Percentiles rank a stretch among this genome's conserved stretches.
These are phyloP conservation scores for Dactylorhiza incarnata DNA, from an alignment of 106 monocot species.

Conservation along the genomic window DNA sequence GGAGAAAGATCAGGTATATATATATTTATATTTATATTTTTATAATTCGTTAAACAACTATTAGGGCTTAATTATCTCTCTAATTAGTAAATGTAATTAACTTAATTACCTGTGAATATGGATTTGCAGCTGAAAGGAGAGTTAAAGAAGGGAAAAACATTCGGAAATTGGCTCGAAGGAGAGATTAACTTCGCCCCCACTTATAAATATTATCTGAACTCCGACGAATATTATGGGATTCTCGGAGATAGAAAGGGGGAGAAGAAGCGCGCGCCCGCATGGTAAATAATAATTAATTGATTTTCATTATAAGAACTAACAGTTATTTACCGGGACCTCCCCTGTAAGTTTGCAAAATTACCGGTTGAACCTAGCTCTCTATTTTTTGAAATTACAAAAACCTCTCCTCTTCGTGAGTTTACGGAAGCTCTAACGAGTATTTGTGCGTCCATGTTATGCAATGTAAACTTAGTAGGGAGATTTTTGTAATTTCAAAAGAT, in stretches of 20 bases:
- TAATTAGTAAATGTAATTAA: neutral
- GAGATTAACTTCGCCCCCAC: conserved; percentile 55
- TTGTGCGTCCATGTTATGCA: too few species aligned
- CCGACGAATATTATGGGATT: conserved; percentile 40
- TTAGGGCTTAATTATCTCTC: neutral
- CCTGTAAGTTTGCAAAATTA: neutral
- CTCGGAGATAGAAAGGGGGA: conserved; percentile 9
- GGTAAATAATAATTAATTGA: conserved; percentile 2
- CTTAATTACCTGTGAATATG: neutral
- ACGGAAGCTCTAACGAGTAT: too few species aligned
- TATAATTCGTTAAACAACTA: neutral
- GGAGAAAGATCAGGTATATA: conserved; percentile 50
- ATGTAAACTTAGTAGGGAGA: too few species aligned
- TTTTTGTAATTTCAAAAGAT: too few species aligned
- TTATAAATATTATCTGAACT: conserved; percentile 64
- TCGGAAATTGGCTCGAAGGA: conserved; percentile 63
- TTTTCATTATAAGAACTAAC: too few species aligned
- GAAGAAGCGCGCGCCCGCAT: conserved; percentile 49
- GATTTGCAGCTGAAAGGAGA: conserved; percentile 29
- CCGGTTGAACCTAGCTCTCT: too few species aligned
- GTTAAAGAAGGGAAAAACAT: conserved; percentile 31
- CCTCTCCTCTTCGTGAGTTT: too few species aligned
- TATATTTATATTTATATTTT: neutral
- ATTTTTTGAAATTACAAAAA: too few species aligned
- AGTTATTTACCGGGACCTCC: neutral